Evolutionary conservation across 2,329 filamentous ascomycete genomes (phyloP), one percentile per base, ranked within the genome.

Genomic region (Fusarium sublunatum): DNA sequence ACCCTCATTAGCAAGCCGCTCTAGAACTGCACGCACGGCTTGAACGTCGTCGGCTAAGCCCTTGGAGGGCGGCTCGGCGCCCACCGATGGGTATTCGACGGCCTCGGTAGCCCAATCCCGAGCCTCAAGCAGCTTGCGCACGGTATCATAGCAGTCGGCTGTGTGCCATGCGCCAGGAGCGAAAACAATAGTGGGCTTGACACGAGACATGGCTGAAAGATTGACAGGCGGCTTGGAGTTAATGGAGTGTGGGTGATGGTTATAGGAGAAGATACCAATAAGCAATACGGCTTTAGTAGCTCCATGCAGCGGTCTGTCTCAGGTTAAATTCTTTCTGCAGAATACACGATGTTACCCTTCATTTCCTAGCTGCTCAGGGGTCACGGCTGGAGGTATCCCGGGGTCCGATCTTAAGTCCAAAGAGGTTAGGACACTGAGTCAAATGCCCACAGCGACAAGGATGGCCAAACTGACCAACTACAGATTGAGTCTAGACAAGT

Each of bases 61-160:
- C 9, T 38, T 38, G 12, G 35, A 25, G 13, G 56, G 56, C 12
- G 56, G 56, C 46, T 59, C 56, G 2, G 53, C 45, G 5, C 56
- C 56, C 5, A 59, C 56, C 2, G 53, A 58, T 9, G 56, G 56
- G 19, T 53, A 58, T 6, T 58, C 56, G 1, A 59, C 46, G 6
- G 56, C 54, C 4, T 59, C 53, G 0, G 56, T 59, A 1, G 32
- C 11, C 56, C 53, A 59, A 2, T 48, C 54, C 6, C n/a, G 19
- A 2, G 46, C 31, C 1, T 58, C 29, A 13, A 59, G 47, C 0
- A 28, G 12, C 15, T 43, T 19, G 5, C 54, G 56, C 7, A 58
- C 56, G 12, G 25, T 9, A 9, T 59, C 45, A 31, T 42, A 59
- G 47, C 35, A 59, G 38, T 38, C 53, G n/a, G 40, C 39, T 2